Conservation (phyloP, 305 asterid species). For the Fraxinus xanthoxyloides region DNA sequence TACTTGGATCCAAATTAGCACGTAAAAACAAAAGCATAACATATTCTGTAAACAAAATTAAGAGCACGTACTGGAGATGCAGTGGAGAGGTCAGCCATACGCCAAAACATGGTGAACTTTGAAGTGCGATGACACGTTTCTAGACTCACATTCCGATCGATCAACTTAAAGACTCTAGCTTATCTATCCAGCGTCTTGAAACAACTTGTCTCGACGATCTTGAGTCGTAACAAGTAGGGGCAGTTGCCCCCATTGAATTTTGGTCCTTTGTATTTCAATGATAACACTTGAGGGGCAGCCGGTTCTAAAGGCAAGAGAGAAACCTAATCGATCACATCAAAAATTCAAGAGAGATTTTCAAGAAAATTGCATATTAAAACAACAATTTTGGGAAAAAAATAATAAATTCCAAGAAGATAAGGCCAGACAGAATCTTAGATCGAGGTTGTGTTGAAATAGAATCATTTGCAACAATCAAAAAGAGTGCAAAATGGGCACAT, state of each 20-base stretch:
- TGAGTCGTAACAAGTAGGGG: background rate
- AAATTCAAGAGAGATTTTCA: background rate
- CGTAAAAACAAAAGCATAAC: background rate
- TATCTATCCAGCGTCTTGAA: background rate
- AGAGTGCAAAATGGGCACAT: background rate
- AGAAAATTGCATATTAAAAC: background rate
- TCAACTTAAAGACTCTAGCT: slow-evolving; percentile 36
- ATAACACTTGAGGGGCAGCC: background rate
- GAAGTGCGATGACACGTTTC: slow-evolving; percentile 17
- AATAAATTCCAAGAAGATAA: background rate
- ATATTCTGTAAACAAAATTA: background rate
- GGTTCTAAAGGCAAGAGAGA: background rate
- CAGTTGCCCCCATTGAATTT: background rate
- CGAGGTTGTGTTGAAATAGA: too few species aligned
- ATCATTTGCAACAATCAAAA: background rate
- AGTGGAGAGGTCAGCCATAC: slow-evolving; percentile 67
- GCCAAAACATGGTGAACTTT: slow-evolving; percentile 67
- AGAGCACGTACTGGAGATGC: slow-evolving; percentile 58
- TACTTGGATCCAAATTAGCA: slow-evolving; percentile 23
- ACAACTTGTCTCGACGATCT: slow-evolving; percentile 1
- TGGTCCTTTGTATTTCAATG: background rate
- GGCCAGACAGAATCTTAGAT: background rate
- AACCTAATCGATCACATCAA: background rate
- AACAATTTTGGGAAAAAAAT: background rate
- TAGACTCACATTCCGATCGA: slow-evolving; percentile 30